Base-by-base conservation (phyloP, 352 stramenopile species). In the Phytophthora lateralis region DNA sequence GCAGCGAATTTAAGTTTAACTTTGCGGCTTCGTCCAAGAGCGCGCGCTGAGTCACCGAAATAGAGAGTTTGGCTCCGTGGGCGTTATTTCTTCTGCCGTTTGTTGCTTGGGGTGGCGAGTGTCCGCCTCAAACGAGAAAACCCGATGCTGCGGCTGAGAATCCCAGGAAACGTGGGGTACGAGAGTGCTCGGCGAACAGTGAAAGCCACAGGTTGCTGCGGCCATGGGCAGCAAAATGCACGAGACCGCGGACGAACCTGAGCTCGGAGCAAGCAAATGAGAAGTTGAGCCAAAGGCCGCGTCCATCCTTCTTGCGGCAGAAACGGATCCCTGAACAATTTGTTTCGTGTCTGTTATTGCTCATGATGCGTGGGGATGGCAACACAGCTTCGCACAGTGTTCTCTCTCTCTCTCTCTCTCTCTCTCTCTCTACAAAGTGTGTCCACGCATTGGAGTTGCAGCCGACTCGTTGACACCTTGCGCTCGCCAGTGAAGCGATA, bases 1-100 rank as follows among this genome's bases (percentile, higher is more conserved):
- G 24, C 26, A 55, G 11, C 39, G 54, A 55, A 29, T 76, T 79
- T 48, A 63, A 60, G 44, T 79, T 79, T 62, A 79, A 79, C 49
- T 79, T 79, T 44, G n/a, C 26, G 3, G 41, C 45, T 39, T 38
- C 45, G 11, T 35, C 60, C 30, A 62, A 67, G 44, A 50, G 17
- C 24, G 9, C n/a, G 18, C 1, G 20, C 6, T 43, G 47, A 48
- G 21, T 43, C 26, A 48, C 2, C 6, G 4, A 30, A 2, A 30
- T 24, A 24, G 21, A 30, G 26, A 45, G 38, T 14, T 18, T 29
- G 9, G 46, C 46, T 53, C 32, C 20, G 32, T 53, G 29, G n/a
- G 47, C 46, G 46, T 43, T 54, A 30, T 42, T 44, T 9, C n/a
- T 27, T 42, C 26, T 41, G 2, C 34, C 2, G 9, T 39, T 39